Evolutionary conservation across 805 yeast genomes (phyloP).

Genomic region (Torulaspora delbrueckii): DNA sequence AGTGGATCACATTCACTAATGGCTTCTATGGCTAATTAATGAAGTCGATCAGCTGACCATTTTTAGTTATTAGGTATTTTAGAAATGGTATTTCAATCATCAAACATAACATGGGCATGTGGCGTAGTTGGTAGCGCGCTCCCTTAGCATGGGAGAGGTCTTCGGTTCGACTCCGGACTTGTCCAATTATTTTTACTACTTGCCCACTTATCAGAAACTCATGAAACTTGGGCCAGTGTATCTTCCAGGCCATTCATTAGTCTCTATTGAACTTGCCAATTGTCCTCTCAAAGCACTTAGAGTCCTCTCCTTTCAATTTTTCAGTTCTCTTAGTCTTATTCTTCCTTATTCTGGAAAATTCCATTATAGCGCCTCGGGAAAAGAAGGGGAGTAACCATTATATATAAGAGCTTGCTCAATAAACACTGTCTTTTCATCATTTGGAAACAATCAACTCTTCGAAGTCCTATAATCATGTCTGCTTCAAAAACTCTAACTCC

Average conservation of each 20-base stretch:
- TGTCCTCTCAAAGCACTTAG: too few relatives aligned
- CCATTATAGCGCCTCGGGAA: conserved; percentile 2
- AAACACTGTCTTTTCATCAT: not conserved
- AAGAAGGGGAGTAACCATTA: conserved; percentile 4
- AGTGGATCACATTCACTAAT: too few relatives aligned
- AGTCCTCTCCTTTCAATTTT: not conserved
- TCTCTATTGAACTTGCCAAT: too few relatives aligned
- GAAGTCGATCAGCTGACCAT: too few relatives aligned
- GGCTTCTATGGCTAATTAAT: too few relatives aligned
- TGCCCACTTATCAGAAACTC: not conserved
- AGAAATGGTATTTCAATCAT: not conserved
- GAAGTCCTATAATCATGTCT: conserved; percentile 1
- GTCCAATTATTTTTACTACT: conserved; percentile 44
- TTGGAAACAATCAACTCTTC: not conserved
- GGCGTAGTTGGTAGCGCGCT: conserved; percentile 84
- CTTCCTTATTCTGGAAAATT: conserved; percentile 8
- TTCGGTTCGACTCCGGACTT: conserved; percentile 78
- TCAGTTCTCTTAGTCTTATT: not conserved
- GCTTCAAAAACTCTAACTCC: conserved; percentile 32
- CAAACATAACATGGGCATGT: conserved; percentile 49
- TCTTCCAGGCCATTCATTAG: too few relatives aligned
- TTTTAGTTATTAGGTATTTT: too few relatives aligned
- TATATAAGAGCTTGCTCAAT: conserved; percentile 3
- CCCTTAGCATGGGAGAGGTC: conserved; percentile 79
- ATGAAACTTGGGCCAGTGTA: not conserved